phyloP scores from a whole-genome alignment of 1,284 basidiomycete genomes.

The Sporisorium scitamineum region DNA sequence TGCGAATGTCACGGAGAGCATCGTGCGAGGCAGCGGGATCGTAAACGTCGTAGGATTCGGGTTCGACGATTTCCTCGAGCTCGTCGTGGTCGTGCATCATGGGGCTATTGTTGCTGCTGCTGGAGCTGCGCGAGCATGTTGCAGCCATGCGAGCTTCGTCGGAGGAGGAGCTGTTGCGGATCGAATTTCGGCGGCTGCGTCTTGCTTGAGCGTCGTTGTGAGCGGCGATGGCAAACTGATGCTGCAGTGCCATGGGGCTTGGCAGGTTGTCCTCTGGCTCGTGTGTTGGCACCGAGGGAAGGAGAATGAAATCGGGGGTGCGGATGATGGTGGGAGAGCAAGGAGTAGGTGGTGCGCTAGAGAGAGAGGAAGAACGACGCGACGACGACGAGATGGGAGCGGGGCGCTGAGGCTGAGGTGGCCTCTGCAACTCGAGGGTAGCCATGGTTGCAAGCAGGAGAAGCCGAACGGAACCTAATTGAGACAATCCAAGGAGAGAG shows the following conservation, averaged over 20 bases:
- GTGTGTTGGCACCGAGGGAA: conserved; percentile 54
- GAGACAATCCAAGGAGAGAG: too few species aligned
- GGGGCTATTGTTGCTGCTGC: conserved; percentile 4
- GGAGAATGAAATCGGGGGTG: conserved; percentile 40
- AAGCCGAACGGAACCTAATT: too few species aligned
- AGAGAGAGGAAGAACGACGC: conserved; percentile 14
- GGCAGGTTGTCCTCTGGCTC: conserved; percentile 53
- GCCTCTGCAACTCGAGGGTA: conserved; percentile 37
- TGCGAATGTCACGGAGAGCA: conserved; percentile 29
- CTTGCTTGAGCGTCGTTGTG: conserved; percentile 24
- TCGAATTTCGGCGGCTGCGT: conserved; percentile 25
- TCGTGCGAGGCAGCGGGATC: conserved; percentile 17
- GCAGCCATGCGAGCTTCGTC: conserved; percentile 5
- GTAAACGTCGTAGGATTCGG: conserved; percentile 9
- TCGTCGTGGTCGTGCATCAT: conserved; percentile 21
- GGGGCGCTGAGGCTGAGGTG: conserved; percentile 32
- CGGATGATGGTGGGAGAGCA: conserved; percentile 48
- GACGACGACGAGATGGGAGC: neutral
- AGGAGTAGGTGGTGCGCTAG: conserved; percentile 13
- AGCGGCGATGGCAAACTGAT: conserved; percentile 35
- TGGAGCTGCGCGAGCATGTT: conserved; percentile 6
- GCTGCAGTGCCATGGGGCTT: conserved; percentile 31
- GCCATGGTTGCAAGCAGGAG: conserved; percentile 19
- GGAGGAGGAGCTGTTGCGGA: conserved; percentile 1
- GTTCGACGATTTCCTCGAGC: conserved; percentile 40